Base-by-base conservation (phyloP, 768 basidiomycete species). In the Trametes maxima region DNA sequence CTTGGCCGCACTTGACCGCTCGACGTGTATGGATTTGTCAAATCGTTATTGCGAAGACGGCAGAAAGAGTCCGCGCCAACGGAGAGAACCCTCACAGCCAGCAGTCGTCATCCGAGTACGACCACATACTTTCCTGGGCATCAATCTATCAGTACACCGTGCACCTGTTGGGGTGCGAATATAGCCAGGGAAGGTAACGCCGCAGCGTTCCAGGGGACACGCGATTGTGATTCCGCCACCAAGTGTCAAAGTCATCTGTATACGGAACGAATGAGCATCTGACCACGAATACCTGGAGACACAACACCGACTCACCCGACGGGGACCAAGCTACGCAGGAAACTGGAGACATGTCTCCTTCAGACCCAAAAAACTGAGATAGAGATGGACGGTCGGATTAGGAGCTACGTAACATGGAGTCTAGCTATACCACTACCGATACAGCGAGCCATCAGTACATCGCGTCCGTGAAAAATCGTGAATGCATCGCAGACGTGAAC, bases 401-500 rank as follows among this genome's bases (percentile, higher is more conserved):
- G 48, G 45, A 53, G 48, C 57, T 63, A 60, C 45, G 58, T 60
- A 60, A 57, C 63, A 60, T 52, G 54, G 47, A 52, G 46, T 64
- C 57, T 56, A 64, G 62, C 62, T 56, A 60, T 64, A 60, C 59
- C 58, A 60, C 59, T 64, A 60, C 28, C 43, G 58, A 60, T 64
- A 64, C 58, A 64, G 59, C 63, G 28, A 47, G 51, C 59, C 58
- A 54, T 60, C 59, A 60, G 28, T 60, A 57, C 58, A 60, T 60
- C 45, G 59, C 55, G 59, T 60, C 63, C 59, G 54, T 57, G 40
- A 44, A 43, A 43, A 33, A 25, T 57, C 56, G 57, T 59, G 54
- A 47, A 57, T 57, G 54, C 45, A 43, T 57, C 39, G 49, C 40
- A 60, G 50, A 48, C 43, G 24, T 50, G 33, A 28, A 50, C 33